Base-by-base conservation (phyloP, 306 rosid genomes). In the Sicyos edulis region DNA sequence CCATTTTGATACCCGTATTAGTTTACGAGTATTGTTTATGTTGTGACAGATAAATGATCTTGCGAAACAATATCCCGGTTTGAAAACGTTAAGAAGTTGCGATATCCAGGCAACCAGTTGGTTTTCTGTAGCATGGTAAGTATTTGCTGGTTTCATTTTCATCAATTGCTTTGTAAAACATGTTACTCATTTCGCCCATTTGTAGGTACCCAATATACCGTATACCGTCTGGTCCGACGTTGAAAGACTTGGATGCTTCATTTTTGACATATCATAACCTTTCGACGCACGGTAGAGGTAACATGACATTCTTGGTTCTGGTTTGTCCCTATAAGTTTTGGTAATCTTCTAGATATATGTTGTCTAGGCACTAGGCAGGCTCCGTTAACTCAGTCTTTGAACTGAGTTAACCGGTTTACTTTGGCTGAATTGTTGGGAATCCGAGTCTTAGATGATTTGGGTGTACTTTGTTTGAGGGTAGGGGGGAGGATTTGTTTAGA, bases 141-240 rank as follows among this genome's bases (percentile, higher is more conserved):
- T 60, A 59, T 74, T 63, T 71, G 54, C 34, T 11, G 52, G 71
- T 20, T 78, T 3, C 4, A 13, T 51, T 58, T 42, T 50, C 26
- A 15, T 40, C 7, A 56, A 45, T 57, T n/a, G 67, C 19, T 72
- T 56, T 21, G 55, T 14, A 37, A 2, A 72, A 51, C 73, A 51
- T 69, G 73, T 1, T 69, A n/a, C 64, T 86, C 59, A 82, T 74
- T 21, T 65, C 59, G 16, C 76, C 60, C 67, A 32, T 64, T 83
- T 81, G 77, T 78, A 92, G 98, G 98, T 92, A 92, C 83, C 96
- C 98, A 54, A 90, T 90, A 58, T 92, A 92, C 83, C 87, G 96
- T 75, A 92, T 92, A 76, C 98, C 98, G 51, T 82, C 81, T 0
- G 98, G 98, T 71, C 90, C 92, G 71, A 90, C 96, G 6, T 84